Evolutionary conservation across 2,329 filamentous ascomycete species (phyloP).

Genomic region (Ascosphaera aggregata): DNA sequence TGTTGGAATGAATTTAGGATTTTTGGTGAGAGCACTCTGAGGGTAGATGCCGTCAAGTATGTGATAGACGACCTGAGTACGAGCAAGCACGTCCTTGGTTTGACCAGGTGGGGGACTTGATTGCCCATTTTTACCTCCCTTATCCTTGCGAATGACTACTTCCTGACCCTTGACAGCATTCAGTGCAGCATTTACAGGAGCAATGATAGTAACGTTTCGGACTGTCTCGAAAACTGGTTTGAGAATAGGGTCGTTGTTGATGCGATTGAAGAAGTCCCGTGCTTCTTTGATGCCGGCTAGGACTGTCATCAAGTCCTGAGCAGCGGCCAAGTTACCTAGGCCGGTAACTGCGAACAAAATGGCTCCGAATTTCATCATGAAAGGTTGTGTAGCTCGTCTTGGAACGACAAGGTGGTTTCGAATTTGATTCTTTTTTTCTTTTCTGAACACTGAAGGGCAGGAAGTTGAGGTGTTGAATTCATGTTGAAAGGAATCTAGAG

Average conservation of each 20-base stretch:
- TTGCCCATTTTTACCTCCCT: conserved; percentile 1
- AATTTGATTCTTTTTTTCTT: neutral
- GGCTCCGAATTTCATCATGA: neutral
- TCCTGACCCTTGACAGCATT: conserved; percentile 1
- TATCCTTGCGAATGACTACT: neutral
- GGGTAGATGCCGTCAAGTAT: conserved; percentile 29
- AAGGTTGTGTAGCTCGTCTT: neutral
- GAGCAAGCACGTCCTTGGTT: conserved; percentile 7
- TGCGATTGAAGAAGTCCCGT: neutral
- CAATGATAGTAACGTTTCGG: conserved; percentile 32
- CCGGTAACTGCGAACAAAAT: neutral
- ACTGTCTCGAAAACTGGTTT: conserved; percentile 13
- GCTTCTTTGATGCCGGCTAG: neutral
- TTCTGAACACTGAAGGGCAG: too few relatives aligned
- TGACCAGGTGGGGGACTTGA: conserved; percentile 10
- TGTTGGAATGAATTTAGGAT: conserved; percentile 17
- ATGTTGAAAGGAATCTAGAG: neutral
- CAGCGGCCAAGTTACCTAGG: neutral
- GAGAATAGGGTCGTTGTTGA: conserved; percentile 3
- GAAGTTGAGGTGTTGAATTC: neutral
- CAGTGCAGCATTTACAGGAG: conserved; percentile 29
- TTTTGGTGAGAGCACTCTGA: conserved; percentile 15
- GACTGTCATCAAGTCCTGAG: neutral
- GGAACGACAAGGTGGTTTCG: too few relatives aligned
- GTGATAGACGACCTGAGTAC: conserved; percentile 29